These are phyloP conservation scores for Lunularia cruciata DNA, from an alignment of 225 moss, liverwort and hornwort genomes.

Conservation along the genomic window DNA sequence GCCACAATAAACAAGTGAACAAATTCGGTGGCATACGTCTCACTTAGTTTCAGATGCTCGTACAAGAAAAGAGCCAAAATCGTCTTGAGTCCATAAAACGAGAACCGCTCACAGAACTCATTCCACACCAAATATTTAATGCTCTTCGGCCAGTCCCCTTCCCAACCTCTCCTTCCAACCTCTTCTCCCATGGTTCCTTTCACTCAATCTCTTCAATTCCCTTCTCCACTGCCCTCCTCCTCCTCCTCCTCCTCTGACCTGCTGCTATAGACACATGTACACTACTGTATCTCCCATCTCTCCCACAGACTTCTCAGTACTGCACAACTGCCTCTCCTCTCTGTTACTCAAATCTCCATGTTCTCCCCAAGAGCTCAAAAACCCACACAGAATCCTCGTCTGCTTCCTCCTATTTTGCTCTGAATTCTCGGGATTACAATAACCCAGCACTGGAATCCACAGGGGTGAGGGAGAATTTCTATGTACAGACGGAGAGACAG, in stretches of 20 bases:
- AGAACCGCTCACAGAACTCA: conserved; percentile 96
- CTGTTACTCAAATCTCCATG: no score
- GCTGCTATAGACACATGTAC: no score
- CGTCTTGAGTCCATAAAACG: conserved; percentile 92
- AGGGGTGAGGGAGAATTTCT: no score
- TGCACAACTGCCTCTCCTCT: no score
- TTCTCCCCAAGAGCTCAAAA: no score
- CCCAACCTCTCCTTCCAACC: conserved; percentile 18
- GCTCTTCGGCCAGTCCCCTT: conserved; percentile 56
- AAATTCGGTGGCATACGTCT: conserved; percentile 76
- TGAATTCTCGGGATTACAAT: no score
- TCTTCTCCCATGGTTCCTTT: conserved; percentile 20
- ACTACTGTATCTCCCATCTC: no score
- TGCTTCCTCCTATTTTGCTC: no score
- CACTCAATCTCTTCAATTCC: conserved; percentile 9
- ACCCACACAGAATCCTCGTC: no score
- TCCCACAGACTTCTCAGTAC: no score
- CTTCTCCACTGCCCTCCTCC: not conserved
- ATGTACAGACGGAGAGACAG: no score
- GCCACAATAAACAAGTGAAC: conserved; percentile 91
- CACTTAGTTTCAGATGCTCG: conserved; percentile 63
- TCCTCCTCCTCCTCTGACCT: not conserved
- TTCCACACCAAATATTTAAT: conserved; percentile 95
- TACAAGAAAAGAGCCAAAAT: conserved; percentile 80
- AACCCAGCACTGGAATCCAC: no score